Conservation (phyloP, 192 early-diverging fungal genomes). For the Podila verticillata region DNA sequence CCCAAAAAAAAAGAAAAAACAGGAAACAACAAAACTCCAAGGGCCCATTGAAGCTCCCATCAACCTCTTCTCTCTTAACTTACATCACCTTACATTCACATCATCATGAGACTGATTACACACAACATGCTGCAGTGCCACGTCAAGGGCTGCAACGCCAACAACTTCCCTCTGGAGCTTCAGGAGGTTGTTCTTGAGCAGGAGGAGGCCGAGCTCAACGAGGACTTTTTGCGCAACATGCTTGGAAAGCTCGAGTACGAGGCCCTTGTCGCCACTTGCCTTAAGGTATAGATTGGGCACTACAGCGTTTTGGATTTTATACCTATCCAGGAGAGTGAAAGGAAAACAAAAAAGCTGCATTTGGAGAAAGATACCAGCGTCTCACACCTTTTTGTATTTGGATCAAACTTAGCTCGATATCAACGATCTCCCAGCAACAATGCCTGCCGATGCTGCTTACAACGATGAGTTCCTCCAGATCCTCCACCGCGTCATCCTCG, state of each 20-base stretch:
- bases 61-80: neutral
- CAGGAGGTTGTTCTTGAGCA: conserved; percentile 85
- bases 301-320: no score
- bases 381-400: conserved; percentile 4
- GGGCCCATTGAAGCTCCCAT: neutral
- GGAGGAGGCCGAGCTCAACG: conserved; percentile 88
- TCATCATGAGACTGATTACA: conserved; percentile 87
- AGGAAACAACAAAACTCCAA: neutral
- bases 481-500: conserved; percentile 82
- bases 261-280: conserved; percentile 70
- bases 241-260: conserved; percentile 84
- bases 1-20: neutral
- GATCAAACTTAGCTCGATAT: conserved; percentile 69
- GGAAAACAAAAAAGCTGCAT: neutral
- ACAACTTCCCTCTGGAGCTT: conserved; percentile 92
- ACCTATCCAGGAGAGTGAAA: neutral
- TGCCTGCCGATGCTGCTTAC: conserved; percentile 67
- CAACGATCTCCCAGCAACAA: conserved; percentile 66
- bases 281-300: conserved; percentile 61
- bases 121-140: conserved; percentile 99
- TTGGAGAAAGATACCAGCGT: neutral
- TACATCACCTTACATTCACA: neutral
- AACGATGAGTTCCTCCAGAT: conserved; percentile 76
- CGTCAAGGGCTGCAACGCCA: conserved; percentile 91
- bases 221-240: conserved; percentile 86